phyloP scores from a whole-genome alignment of 1,284 basidiomycete genomes.

The Cystobasidium slooffiae region DNA sequence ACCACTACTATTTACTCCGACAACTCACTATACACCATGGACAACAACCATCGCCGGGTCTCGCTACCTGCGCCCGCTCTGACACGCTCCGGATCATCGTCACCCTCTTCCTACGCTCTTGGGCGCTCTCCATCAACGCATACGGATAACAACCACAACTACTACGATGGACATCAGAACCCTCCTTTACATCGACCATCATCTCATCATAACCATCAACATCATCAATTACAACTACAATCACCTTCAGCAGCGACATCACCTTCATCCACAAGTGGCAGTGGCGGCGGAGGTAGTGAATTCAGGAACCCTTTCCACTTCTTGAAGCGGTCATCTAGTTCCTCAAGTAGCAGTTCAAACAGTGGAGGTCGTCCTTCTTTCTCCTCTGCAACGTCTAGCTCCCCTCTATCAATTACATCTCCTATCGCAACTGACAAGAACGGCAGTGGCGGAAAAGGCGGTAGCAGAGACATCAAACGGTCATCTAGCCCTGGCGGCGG shows the following conservation, averaged over 20 bases:
- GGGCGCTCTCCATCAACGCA: constrained; percentile 5
- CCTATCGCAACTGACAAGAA: too few species aligned
- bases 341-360: constrained; percentile 21
- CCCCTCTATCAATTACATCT: too few species aligned
- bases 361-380: constrained; percentile 6
- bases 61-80: constrained; percentile 11
- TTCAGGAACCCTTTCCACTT: constrained; percentile 41
- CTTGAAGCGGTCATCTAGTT: constrained; percentile 32
- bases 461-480: constrained; percentile 15
- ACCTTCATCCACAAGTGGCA: too few species aligned
- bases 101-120: not conserved
- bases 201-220: not conserved
- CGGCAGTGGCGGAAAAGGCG: not conserved
- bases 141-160: not conserved
- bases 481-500: constrained; percentile 12
- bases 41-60: not conserved
- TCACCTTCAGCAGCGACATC: not conserved
- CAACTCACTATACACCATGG: not conserved
- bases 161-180: constrained; percentile 7
- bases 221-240: not conserved
- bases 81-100: not conserved
- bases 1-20: too few species aligned
- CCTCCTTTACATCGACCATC: constrained; percentile 22
- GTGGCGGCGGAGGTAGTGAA: constrained; percentile 6
- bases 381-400: not conserved